Base-by-base conservation (phyloP, 768 basidiomycete genomes). In the Xerocomus brunneocitrinus region DNA sequence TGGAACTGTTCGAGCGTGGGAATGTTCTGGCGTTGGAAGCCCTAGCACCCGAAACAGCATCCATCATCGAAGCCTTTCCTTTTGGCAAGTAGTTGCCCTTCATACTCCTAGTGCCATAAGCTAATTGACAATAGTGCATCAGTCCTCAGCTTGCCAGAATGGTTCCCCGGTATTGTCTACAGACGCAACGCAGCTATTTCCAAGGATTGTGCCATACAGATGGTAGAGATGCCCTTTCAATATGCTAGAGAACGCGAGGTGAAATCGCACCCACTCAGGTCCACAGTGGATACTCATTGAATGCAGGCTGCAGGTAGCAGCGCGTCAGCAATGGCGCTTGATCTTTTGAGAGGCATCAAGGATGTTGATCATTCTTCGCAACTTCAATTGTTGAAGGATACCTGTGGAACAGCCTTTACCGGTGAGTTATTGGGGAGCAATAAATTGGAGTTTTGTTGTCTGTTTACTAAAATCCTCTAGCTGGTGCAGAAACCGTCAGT, bases 1-100 rank as follows among this genome's bases (percentile, higher is more conserved):
- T 77, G 9, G 56, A 69, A 6, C 57, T 76, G 2, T 71, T 74
- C 5, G 72, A 76, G 40, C 60, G 63, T 10, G 73, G 73, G 4
- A 40, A 69, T 3, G 6, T 27, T 5, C n/a, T 66, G n/a, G 54
- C 58, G 3, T n/a, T 67, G 36, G 55, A 48, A 42, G 22, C 34
- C 12, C 28, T 65, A 3, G 51, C 54, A 19, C 64, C 58, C 3
- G 62, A 62, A 28, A 12, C 24, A 7, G 50, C 63, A 19, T 53
- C 52, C 19, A 36, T 62, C 19, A 14, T 62, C 10, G 63, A 48
- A 2, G 53, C 58, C n/a, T 67, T 67, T 34, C 58, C 64, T 16
- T 67, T 66, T 25, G 9, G 65, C 45, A 36, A 53, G 63, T 52
- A 2, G 10, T 47, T 14, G 5, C 28, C 0, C 12, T 22, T 19